Percentiles rank a stretch among this genome's conserved stretches.
phyloP scores from a whole-genome alignment of 805 yeast genomes.

The Myxozyma lipomycoides region DNA sequence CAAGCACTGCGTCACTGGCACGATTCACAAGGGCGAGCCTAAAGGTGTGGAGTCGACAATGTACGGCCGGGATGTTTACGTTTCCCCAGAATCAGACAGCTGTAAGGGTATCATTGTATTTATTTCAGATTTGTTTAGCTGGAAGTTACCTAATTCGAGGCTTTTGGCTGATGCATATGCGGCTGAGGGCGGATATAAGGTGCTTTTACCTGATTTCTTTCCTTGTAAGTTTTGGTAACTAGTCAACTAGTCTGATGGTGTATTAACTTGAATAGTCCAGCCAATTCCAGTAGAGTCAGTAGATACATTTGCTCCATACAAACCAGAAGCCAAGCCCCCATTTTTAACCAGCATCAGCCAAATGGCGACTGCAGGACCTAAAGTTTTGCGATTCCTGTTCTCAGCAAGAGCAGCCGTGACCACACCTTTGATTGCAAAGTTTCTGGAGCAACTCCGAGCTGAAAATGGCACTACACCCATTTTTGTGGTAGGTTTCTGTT shows the following conservation, averaged over 20 bases:
- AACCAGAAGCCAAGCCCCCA: neutral
- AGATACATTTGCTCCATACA: slow-evolving; percentile 8
- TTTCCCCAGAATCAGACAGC: slow-evolving; percentile 1
- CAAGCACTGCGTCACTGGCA: slow-evolving; percentile 9
- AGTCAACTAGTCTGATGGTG: neutral
- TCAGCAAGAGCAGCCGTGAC: slow-evolving; percentile 7
- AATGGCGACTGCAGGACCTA: neutral
- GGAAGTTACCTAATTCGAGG: slow-evolving; percentile 10
- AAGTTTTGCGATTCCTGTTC: slow-evolving; percentile 1
- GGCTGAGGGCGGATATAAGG: slow-evolving; percentile 7
- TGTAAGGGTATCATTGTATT: slow-evolving; percentile 5
- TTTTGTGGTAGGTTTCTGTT: slow-evolving; percentile 24
- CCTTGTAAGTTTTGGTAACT: neutral
- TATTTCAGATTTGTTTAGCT: slow-evolving; percentile 13
- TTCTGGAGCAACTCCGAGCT: slow-evolving; percentile 4
- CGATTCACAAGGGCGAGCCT: slow-evolving; percentile 10
- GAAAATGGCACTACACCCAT: slow-evolving; percentile 1
- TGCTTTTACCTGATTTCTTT: slow-evolving; percentile 8
- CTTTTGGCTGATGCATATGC: slow-evolving; percentile 18
- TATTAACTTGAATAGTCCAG: slow-evolving; percentile 1
- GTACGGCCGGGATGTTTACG: slow-evolving; percentile 1
- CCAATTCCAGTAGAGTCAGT: slow-evolving; percentile 5
- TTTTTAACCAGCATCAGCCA: neutral
- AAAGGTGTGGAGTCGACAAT: slow-evolving; percentile 5
- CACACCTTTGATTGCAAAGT: slow-evolving; percentile 8